phyloP scores from a whole-genome alignment of 108 stramenopile genomes.

The Cyclostephanos invisitatus region DNA sequence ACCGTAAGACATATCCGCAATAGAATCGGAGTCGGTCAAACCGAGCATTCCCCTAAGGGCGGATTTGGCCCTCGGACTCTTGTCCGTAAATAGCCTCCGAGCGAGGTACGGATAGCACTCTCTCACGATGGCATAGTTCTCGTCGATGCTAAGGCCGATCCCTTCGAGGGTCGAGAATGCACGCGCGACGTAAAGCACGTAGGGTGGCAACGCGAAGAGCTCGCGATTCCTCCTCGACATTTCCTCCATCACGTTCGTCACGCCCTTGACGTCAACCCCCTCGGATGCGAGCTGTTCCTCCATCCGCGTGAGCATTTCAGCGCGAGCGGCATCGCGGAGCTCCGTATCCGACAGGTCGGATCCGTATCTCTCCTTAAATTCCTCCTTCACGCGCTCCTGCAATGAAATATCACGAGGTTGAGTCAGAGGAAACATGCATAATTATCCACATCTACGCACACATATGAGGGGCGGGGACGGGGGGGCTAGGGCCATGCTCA shows the following conservation, averaged over 20 bases:
- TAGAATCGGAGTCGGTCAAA: constrained; percentile 41
- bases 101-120: constrained; percentile 89
- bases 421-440: too few species aligned
- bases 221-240: constrained; percentile 77
- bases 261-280: constrained; percentile 80
- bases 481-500: too few species aligned
- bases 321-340: constrained; percentile 56
- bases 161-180: constrained; percentile 89
- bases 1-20: not conserved
- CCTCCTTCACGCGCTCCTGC: constrained; percentile 71
- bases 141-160: constrained; percentile 82
- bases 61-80: constrained; percentile 75
- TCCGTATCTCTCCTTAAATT: constrained; percentile 76
- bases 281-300: constrained; percentile 69
- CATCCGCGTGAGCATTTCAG: constrained; percentile 77
- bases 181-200: constrained; percentile 79
- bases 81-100: constrained; percentile 83
- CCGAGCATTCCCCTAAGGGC: constrained; percentile 85
- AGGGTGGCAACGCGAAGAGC: constrained; percentile 75
- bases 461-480: too few species aligned
- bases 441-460: too few species aligned
- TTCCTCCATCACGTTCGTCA: constrained; percentile 82
- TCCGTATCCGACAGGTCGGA: constrained; percentile 60
- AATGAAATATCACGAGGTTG: too few species aligned
- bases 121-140: constrained; percentile 86